phyloP scores from a whole-genome alignment of 306 rosid species.

The Cucumis hystrix region DNA sequence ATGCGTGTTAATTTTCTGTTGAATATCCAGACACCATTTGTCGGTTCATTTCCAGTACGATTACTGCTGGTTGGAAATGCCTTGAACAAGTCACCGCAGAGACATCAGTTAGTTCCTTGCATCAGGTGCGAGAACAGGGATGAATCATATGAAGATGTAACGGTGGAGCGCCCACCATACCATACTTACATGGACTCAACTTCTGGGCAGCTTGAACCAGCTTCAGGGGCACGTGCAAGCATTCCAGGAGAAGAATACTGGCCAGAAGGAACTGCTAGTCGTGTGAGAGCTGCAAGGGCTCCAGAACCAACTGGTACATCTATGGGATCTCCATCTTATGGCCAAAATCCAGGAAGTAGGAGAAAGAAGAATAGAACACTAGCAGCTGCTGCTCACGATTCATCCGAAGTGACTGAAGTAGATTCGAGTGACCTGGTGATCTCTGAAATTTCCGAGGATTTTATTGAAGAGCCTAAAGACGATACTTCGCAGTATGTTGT shows the following conservation, averaged over 20 bases:
- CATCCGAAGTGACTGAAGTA: slow-evolving; percentile 21
- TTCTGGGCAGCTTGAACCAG: slow-evolving; percentile 93
- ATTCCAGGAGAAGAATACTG: slow-evolving; percentile 78
- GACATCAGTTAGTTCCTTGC: slow-evolving; percentile 29
- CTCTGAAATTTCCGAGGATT: slow-evolving; percentile 35
- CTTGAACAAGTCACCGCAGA: slow-evolving; percentile 22
- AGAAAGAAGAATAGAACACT: slow-evolving; percentile 55
- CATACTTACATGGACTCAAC: slow-evolving; percentile 73
- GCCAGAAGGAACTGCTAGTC: slow-evolving; percentile 93
- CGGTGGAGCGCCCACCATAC: slow-evolving; percentile 79
- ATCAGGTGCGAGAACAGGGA: slow-evolving; percentile 67
- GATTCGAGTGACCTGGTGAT: slow-evolving; percentile 23
- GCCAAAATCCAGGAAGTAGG: slow-evolving; percentile 87
- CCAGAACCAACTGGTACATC: slow-evolving; percentile 72
- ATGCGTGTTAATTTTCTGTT: slow-evolving; percentile 6
- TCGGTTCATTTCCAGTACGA: slow-evolving; percentile 46
- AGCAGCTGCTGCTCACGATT: slow-evolving; percentile 23
- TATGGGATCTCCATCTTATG: slow-evolving; percentile 70
- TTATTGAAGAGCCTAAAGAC: slow-evolving; percentile 45
- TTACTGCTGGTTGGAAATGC: slow-evolving; percentile 38
- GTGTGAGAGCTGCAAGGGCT: slow-evolving; percentile 71
- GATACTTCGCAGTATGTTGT: slow-evolving; percentile 57
- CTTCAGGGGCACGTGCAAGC: slow-evolving; percentile 96
- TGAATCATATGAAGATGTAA: slow-evolving; percentile 28
- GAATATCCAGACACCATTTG: slow-evolving; percentile 37